Conservation (phyloP, 2,329 filamentous ascomycete species). For the Apiospora phragmitis region DNA sequence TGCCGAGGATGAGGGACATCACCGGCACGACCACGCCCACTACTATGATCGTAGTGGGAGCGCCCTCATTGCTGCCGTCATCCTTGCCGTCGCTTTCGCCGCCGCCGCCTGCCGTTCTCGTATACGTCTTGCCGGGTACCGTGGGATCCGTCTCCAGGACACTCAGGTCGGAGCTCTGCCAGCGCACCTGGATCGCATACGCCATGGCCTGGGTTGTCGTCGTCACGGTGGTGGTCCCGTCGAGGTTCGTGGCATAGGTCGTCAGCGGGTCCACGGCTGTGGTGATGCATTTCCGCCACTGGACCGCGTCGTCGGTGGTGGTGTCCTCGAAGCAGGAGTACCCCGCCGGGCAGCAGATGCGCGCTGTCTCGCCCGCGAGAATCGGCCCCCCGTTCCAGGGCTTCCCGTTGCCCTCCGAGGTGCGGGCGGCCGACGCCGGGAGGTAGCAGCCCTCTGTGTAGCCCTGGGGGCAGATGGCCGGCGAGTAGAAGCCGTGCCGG, state of each 20-base stretch:
- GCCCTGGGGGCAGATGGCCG: slow-evolving; percentile 2
- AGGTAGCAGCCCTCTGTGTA: slow-evolving; percentile 6
- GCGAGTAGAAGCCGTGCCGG: slow-evolving; percentile 1
- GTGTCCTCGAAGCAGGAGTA: neutral
- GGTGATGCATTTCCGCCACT: slow-evolving; percentile 2
- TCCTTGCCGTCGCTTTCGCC: too few species aligned
- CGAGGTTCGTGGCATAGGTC: neutral
- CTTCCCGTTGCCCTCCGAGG: neutral
- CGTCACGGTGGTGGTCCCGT: neutral
- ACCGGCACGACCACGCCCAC: neutral
- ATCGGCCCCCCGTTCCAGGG: neutral
- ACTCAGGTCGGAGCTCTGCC: slow-evolving; percentile 20
- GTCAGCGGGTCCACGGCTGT: neutral
- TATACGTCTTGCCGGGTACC: slow-evolving; percentile 19
- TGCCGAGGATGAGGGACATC: neutral
- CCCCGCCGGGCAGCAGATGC: slow-evolving; percentile 2
- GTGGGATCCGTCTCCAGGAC: slow-evolving; percentile 22
- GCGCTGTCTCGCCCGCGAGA: slow-evolving; percentile 5
- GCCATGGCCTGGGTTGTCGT: slow-evolving; percentile 10
- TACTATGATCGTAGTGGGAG: neutral
- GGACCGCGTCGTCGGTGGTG: neutral
- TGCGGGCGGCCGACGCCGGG: neutral
- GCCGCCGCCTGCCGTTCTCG: neutral
- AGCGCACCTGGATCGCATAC: slow-evolving; percentile 22
- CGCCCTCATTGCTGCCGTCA: neutral